Evolutionary conservation across 73 alveolate genomes (phyloP), one percentile per base, ranked within the genome.

Genomic region (Paraurostyla sp.): DNA sequence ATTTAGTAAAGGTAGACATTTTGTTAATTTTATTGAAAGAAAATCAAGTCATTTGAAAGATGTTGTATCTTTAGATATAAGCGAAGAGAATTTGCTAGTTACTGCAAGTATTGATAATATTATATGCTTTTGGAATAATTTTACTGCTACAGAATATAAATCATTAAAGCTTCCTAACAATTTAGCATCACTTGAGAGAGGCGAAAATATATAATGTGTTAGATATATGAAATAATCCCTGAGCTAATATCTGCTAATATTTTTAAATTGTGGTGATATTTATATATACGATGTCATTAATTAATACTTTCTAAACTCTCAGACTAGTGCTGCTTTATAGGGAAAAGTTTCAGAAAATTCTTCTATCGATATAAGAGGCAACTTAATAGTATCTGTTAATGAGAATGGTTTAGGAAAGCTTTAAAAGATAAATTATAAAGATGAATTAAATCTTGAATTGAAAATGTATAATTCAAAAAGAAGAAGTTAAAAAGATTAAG

Each of bases 41-140:
- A 51, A 78, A 38, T 50, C 80, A 4, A 9, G 11, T 15, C 89
- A 78, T 45, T 43, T 23, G 52, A 78, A 78, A 22, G 89, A 78
- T 54, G 78, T 78, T 4, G 52, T 51, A 9, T 52, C 80, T 54
- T 36, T 78, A 23, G 89, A 78, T 78, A 54, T 78, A 11, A 78
- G 69, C 35, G 78, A 78, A 16, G 76, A 78, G 40, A 78, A 78
- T 35, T 20, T 78, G 42, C 78, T 78, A 7, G 89, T 52, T 3
- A 78, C 89, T 32, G 89, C 89, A 3, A 78, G 89, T 54, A 42
- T 78, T 20, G 89, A 78, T 52, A 78, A 78, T 54, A 60, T 51
- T 20, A 54, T 78, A 15, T 29, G 80, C 78, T 51, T 78, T 78
- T 78, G 89, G 89, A 78, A 78, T 54, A 54, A 46, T 32, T 78